Percentiles rank a stretch among this genome's conserved stretches.
Conservation (phyloP, 805 yeast species). For the Wickerhamiella nectarea region DNA sequence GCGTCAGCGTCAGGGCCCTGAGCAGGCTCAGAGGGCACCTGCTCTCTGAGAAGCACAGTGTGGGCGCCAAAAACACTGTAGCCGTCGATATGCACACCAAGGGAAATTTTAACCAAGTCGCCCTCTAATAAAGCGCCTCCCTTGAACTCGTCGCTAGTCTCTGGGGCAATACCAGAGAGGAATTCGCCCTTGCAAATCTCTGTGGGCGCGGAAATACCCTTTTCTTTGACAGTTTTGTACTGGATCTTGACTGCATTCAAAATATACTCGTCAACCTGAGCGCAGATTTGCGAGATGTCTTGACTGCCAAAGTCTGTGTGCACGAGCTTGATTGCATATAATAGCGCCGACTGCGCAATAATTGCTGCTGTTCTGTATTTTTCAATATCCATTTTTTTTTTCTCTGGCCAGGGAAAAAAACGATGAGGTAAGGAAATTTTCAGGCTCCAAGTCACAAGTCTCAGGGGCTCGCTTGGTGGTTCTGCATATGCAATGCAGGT, state of each 20-base stretch:
- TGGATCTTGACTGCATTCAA: slow-evolving; percentile 42
- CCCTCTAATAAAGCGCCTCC: slow-evolving; percentile 49
- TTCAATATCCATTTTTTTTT: slow-evolving; percentile 31
- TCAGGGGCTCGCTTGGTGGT: no score
- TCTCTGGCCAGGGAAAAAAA: not conserved
- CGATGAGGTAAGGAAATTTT: not conserved
- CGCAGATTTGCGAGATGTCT: slow-evolving; percentile 49
- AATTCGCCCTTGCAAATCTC: slow-evolving; percentile 73
- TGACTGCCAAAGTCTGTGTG: slow-evolving; percentile 57
- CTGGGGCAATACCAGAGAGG: slow-evolving; percentile 74
- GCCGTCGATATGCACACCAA: slow-evolving; percentile 93
- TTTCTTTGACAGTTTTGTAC: slow-evolving; percentile 46
- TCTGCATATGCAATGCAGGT: no score
- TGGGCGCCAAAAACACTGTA: slow-evolving; percentile 80
- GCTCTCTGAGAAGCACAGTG: slow-evolving; percentile 60
- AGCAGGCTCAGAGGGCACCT: slow-evolving; percentile 46
- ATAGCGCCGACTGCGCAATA: slow-evolving; percentile 68
- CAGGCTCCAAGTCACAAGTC: not conserved
- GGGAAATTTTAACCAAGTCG: slow-evolving; percentile 68
- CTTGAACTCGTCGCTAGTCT: slow-evolving; percentile 29
- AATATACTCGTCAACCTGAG: slow-evolving; percentile 67
- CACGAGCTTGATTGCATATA: slow-evolving; percentile 50
- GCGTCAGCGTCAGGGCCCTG: slow-evolving; percentile 83
- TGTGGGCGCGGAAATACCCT: slow-evolving; percentile 89
- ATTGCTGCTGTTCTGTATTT: slow-evolving; percentile 86